A percentile compares a stretch with the other conserved stretches of the same genome.
phyloP scores from a whole-genome alignment of 192 early-diverging fungal species.

The Gryganskiella cystojenkinii region DNA sequence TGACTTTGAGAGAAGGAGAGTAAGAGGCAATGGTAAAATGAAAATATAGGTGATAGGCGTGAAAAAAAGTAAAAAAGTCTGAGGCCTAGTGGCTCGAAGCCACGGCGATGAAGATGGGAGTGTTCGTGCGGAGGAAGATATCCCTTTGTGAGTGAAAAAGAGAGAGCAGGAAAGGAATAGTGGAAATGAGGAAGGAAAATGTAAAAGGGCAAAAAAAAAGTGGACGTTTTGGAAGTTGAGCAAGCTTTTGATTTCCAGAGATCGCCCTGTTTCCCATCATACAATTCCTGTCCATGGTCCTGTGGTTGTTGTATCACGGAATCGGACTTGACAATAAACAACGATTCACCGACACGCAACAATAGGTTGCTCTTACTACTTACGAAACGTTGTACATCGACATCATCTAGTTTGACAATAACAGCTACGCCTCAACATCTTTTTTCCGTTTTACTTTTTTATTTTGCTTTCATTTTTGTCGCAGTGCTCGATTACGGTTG shows the following conservation, averaged over 20 bases:
- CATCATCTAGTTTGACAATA: no score
- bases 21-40: no score
- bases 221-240: background rate
- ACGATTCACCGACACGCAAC: no score
- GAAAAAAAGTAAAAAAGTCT: background rate
- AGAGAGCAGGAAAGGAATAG: background rate
- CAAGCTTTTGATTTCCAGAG: background rate
- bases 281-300: background rate
- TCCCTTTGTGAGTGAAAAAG: conserved; percentile 1
- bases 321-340: background rate
- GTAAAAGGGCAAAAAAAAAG: background rate
- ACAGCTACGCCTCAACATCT: background rate
- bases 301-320: background rate
- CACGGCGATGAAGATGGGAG: background rate
- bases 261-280: background rate
- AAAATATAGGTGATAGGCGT: no score
- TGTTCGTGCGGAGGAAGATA: background rate
- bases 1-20: no score
- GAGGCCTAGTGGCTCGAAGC: background rate
- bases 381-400: no score
- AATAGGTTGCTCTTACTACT: no score
- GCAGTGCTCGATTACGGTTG: background rate
- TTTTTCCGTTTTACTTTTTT: background rate
- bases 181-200: background rate
- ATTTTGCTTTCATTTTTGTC: conserved; percentile 5